Evolutionary conservation across 495 filamentous ascomycete genomes (phyloP).

Genomic region (Pyronema omphalodes): DNA sequence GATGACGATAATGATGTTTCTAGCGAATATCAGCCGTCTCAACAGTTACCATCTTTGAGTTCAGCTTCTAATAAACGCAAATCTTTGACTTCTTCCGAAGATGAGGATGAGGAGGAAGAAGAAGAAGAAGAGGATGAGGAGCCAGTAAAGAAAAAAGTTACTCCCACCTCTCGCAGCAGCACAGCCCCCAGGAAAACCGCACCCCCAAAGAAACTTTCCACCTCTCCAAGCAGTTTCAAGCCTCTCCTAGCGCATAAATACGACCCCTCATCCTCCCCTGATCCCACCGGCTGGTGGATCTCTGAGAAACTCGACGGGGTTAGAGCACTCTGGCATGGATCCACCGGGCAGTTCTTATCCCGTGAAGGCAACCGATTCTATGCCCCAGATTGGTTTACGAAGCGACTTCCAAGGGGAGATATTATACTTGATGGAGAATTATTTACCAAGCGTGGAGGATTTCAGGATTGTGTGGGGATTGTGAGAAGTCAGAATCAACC

Average conservation of each 20-base stretch:
- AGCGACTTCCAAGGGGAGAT: conserved; percentile 16
- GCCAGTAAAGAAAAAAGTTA: conserved; percentile 1
- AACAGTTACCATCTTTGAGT: neutral
- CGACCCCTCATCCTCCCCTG: conserved; percentile 17
- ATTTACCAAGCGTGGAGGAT: conserved; percentile 20
- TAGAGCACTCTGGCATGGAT: conserved; percentile 24
- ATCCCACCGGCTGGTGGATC: conserved; percentile 16
- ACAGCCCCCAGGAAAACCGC: neutral
- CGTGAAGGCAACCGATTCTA: conserved; percentile 24
- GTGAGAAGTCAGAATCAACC: conserved; percentile 21
- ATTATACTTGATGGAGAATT: conserved; percentile 22
- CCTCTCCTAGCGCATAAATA: conserved; percentile 23
- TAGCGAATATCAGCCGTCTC: neutral
- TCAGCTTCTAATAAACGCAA: neutral
- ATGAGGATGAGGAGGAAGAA: conserved; percentile 2
- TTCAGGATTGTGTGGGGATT: conserved; percentile 24
- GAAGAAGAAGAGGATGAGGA: conserved; percentile 12
- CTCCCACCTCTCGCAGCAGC: neutral
- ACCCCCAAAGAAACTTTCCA: neutral
- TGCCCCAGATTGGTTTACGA: conserved; percentile 23
- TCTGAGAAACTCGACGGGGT: conserved; percentile 25
- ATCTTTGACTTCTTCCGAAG: neutral
- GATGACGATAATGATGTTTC: neutral
- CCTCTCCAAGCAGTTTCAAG: conserved; percentile 16
- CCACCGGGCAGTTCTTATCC: conserved; percentile 10